These are phyloP conservation scores for Herpotrichia juniperi DNA, from an alignment of 2,329 filamentous ascomycete species.

Conservation along the genomic window DNA sequence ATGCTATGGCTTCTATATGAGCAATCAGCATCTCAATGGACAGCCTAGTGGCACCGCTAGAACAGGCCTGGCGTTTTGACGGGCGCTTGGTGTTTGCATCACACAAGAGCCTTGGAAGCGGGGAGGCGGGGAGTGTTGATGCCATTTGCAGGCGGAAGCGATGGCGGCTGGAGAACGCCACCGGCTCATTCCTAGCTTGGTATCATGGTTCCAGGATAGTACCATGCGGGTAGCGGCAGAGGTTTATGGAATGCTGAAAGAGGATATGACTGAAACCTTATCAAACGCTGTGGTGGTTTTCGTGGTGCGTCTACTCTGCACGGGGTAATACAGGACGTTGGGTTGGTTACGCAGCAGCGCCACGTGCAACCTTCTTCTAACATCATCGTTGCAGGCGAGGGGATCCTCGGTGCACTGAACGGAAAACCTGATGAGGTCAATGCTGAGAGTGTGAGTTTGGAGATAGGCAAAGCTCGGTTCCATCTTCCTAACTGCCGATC, in stretches of 20 bases:
- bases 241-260: neutral
- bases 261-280: neutral
- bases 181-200: slow-evolving; percentile 1
- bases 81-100: neutral
- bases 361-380: neutral
- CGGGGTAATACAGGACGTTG: slow-evolving; percentile 8
- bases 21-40: slow-evolving; percentile 12
- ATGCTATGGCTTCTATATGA: slow-evolving; percentile 4
- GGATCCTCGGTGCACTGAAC: neutral
- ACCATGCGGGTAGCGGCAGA: slow-evolving; percentile 12
- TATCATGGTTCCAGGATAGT: neutral
- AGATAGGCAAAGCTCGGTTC: neutral
- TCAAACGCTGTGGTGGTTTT: slow-evolving; percentile 11
- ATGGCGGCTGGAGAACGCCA: slow-evolving; percentile 2
- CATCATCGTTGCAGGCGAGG: neutral
- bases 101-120: no score
- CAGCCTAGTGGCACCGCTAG: slow-evolving; percentile 6
- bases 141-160: neutral
- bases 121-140: no score
- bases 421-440: neutral
- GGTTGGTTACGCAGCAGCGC: neutral
- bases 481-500: neutral
- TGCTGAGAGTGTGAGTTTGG: neutral
- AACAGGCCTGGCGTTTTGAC: neutral
- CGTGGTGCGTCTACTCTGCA: slow-evolving; percentile 9